phyloP scores from a whole-genome alignment of 169 alveolate species.

The Plasmodium gonderi region DNA sequence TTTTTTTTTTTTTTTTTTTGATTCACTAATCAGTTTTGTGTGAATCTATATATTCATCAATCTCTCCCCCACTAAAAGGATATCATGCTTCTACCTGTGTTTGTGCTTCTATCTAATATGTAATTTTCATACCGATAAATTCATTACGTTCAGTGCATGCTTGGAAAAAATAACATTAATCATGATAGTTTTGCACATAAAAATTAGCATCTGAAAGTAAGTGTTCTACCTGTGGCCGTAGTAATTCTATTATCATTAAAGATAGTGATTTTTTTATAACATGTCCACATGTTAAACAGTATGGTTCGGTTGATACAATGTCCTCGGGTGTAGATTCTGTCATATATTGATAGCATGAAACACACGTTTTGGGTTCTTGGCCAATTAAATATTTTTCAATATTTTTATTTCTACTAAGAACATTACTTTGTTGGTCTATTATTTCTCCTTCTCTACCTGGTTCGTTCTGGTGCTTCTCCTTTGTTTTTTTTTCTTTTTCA shows the following conservation, averaged over 20 bases:
- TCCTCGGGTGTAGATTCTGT: slow-evolving; percentile 9
- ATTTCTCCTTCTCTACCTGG: neutral
- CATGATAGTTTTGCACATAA: slow-evolving; percentile 65
- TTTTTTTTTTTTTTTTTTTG: neutral
- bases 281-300: slow-evolving; percentile 60
- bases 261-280: slow-evolving; percentile 61
- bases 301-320: neutral
- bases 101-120: neutral
- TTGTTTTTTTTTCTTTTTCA: neutral
- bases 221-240: slow-evolving; percentile 68
- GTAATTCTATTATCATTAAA: slow-evolving; percentile 47
- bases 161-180: neutral
- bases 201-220: slow-evolving; percentile 64
- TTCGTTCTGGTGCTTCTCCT: neutral
- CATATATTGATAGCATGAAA: slow-evolving; percentile 60
- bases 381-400: neutral
- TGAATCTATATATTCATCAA: too few relatives aligned
- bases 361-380: slow-evolving; percentile 46
- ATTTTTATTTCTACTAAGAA: neutral
- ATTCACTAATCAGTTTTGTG: too few relatives aligned
- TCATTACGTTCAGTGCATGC: neutral
- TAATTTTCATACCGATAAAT: neutral
- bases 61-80: neutral
- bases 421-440: neutral
- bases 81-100: neutral